These are phyloP conservation scores for Spinellus fusiger DNA, from an alignment of 192 early-diverging fungal species.

Conservation along the genomic window DNA sequence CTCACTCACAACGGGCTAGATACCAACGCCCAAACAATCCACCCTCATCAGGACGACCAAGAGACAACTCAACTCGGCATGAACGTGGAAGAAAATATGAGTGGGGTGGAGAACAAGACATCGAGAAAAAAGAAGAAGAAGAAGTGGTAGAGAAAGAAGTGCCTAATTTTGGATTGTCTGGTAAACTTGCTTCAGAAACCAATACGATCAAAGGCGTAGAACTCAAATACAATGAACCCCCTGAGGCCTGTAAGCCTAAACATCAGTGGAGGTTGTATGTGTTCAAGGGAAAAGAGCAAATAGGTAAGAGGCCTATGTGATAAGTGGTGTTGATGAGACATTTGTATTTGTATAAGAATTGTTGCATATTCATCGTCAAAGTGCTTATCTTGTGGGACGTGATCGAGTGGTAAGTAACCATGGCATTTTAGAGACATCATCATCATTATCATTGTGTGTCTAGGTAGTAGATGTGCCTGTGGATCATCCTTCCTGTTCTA, in stretches of 20 bases:
- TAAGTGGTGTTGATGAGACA: neutral
- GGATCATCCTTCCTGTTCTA: slow-evolving; percentile 93
- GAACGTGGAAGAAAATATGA: slow-evolving; percentile 23
- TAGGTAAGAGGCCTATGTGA: slow-evolving; percentile 43
- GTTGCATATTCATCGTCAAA: slow-evolving; percentile 79
- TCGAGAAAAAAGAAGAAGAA: slow-evolving; percentile 28
- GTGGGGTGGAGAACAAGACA: slow-evolving; percentile 34
- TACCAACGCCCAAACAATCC: too few relatives aligned
- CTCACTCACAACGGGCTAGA: slow-evolving; percentile 1
- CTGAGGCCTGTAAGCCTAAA: slow-evolving; percentile 77
- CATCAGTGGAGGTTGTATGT: slow-evolving; percentile 83
- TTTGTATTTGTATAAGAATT: slow-evolving; percentile 51
- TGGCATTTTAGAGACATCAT: neutral
- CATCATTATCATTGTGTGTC: neutral
- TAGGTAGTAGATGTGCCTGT: slow-evolving; percentile 86
- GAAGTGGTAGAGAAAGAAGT: slow-evolving; percentile 49
- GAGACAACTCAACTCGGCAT: too few relatives aligned
- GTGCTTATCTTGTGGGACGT: slow-evolving; percentile 82
- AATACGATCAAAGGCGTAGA: slow-evolving; percentile 84
- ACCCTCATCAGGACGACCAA: too few relatives aligned
- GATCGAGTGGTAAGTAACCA: slow-evolving; percentile 62
- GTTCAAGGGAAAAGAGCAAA: slow-evolving; percentile 86
- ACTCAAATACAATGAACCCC: slow-evolving; percentile 89
- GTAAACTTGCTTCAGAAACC: slow-evolving; percentile 80
- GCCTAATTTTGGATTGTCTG: slow-evolving; percentile 84